Percentiles rank a stretch among this genome's conserved stretches.
Evolutionary conservation across 2,329 filamentous ascomycete genomes (phyloP).

Genomic region (Penicillium corylophilum): DNA sequence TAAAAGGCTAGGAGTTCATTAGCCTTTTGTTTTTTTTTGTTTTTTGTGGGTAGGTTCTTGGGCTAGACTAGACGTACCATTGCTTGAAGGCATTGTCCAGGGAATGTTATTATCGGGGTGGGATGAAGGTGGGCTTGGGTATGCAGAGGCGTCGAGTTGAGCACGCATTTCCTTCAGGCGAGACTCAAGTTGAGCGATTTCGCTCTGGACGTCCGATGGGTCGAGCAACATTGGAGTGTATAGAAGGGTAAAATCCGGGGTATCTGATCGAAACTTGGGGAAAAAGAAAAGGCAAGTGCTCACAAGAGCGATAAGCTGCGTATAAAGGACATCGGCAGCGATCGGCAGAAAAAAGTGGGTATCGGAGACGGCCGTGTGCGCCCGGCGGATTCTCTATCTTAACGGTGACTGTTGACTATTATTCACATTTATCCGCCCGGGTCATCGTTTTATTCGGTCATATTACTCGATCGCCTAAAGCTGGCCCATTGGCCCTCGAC

Average conservation of each 20-base stretch:
- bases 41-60: background rate
- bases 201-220: slow-evolving; percentile 29
- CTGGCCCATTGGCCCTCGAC: background rate
- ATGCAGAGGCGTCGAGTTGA: slow-evolving; percentile 34
- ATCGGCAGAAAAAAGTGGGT: slow-evolving; percentile 15
- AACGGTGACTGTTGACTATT: slow-evolving; percentile 6
- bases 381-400: slow-evolving; percentile 22
- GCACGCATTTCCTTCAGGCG: slow-evolving; percentile 48
- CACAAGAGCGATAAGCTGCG: slow-evolving; percentile 5
- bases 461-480: slow-evolving; percentile 8
- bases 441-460: slow-evolving; percentile 7
- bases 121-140: slow-evolving; percentile 18
- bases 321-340: slow-evolving; percentile 6
- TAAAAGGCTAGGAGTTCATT: background rate
- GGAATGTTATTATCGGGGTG: slow-evolving; percentile 9
- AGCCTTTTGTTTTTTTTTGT: background rate
- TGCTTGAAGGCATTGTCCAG: slow-evolving; percentile 11
- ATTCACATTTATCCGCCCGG: background rate
- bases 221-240: slow-evolving; percentile 22
- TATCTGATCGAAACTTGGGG: background rate
- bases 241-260: background rate
- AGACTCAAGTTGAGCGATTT: slow-evolving; percentile 49
- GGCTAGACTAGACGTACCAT: slow-evolving; percentile 3
- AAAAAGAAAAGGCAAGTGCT: slow-evolving; percentile 7
- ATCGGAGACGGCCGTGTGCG: slow-evolving; percentile 18